Evolutionary conservation across 2,329 filamentous ascomycete genomes (phyloP).

Genomic region (Penicillium sp.): DNA sequence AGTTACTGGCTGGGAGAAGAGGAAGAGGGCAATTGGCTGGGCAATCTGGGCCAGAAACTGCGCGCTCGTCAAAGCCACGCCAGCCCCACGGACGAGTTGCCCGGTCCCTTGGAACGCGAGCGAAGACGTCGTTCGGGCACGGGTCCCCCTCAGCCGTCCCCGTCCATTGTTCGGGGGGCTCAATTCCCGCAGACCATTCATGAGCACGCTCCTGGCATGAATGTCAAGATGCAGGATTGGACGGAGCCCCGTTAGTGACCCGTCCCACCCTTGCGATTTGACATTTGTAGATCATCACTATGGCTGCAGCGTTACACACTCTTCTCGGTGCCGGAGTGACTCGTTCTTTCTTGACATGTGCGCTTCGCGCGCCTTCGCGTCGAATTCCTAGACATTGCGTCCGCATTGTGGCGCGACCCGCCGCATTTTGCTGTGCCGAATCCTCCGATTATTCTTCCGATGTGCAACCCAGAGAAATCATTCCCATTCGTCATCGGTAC

Average conservation of each 20-base stretch:
- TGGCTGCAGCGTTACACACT: too few relatives aligned
- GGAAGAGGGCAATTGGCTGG: slow-evolving; percentile 61
- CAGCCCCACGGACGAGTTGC: slow-evolving; percentile 28
- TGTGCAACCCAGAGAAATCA: too few relatives aligned
- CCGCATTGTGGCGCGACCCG: too few relatives aligned
- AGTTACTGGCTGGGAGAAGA: slow-evolving; percentile 74
- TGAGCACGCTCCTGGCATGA: slow-evolving; percentile 24
- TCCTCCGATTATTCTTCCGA: too few relatives aligned
- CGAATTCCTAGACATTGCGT: too few relatives aligned
- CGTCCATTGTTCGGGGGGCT: slow-evolving; percentile 30
- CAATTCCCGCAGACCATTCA: slow-evolving; percentile 30
- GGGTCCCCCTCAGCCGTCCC: slow-evolving; percentile 45
- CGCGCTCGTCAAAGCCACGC: slow-evolving; percentile 42
- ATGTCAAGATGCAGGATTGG: slow-evolving; percentile 37
- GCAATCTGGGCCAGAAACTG: slow-evolving; percentile 57
- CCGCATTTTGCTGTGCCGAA: too few relatives aligned
- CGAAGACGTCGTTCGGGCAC: slow-evolving; percentile 57
- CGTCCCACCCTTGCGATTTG: too few relatives aligned
- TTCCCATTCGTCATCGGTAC: too few relatives aligned
- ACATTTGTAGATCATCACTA: too few relatives aligned
- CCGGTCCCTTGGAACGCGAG: slow-evolving; percentile 49
- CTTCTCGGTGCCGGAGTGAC: too few relatives aligned
- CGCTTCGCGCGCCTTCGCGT: too few relatives aligned
- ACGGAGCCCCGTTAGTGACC: slow-evolving; percentile 23
- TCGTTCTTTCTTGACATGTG: too few relatives aligned